Conservation (phyloP, 169 alveolate species). For the Perkinsus marinus region DNA sequence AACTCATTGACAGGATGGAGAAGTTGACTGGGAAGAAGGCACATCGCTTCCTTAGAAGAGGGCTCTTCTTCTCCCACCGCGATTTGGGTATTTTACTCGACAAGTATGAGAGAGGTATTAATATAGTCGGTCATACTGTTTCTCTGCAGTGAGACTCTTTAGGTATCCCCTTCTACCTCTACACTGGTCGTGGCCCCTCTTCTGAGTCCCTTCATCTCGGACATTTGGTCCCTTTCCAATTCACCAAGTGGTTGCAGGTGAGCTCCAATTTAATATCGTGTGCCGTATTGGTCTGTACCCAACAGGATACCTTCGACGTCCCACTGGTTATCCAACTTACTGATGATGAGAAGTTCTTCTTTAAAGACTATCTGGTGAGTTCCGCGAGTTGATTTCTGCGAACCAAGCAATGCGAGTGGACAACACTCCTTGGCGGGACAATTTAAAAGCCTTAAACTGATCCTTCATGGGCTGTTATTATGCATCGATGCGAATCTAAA, state of each 20-base stretch:
- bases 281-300: too few relatives aligned
- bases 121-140: too few relatives aligned
- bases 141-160: not conserved
- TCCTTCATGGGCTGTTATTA: too few relatives aligned
- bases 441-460: too few relatives aligned
- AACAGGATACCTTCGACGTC: constrained; percentile 86
- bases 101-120: constrained; percentile 52
- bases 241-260: constrained; percentile 83
- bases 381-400: too few relatives aligned
- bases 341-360: constrained; percentile 97
- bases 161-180: constrained; percentile 83
- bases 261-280: not conserved
- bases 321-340: constrained; percentile 96
- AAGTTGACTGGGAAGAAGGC: constrained; percentile 35
- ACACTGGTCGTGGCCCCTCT: constrained; percentile 98
- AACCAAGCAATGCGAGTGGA: too few relatives aligned
- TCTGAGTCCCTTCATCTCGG: constrained; percentile 90
- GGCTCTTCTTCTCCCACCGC: constrained; percentile 94
- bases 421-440: too few relatives aligned
- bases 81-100: constrained; percentile 82
- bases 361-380: constrained; percentile 70
- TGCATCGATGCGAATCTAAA: too few relatives aligned
- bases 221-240: constrained; percentile 94
- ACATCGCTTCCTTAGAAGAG: constrained; percentile 58
- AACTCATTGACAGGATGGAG: constrained; percentile 58